phyloP scores from a whole-genome alignment of 345 rosid species.

The Excoecaria agallocha region DNA sequence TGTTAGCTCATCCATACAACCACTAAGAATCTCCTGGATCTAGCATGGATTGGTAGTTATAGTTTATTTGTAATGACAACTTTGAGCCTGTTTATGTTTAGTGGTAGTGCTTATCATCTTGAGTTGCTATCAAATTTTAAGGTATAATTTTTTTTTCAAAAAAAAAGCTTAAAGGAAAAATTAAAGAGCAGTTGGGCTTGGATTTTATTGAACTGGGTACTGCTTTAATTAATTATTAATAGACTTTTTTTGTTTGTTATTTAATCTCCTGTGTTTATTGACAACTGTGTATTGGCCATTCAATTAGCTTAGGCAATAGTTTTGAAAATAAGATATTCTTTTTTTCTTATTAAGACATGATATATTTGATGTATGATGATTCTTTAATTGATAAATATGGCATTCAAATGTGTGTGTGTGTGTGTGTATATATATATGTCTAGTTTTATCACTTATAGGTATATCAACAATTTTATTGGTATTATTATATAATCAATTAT shows the following conservation, averaged over 20 bases:
- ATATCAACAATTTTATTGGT: background rate
- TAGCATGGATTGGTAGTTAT: slow-evolving; percentile 39
- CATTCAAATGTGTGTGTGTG: background rate
- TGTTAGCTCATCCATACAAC: slow-evolving; percentile 40
- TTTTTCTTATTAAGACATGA: background rate
- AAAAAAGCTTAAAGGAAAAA: background rate
- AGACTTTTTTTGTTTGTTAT: too few relatives aligned
- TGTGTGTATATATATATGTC: background rate
- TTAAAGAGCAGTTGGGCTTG: background rate
- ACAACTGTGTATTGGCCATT: background rate
- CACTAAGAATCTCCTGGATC: slow-evolving; percentile 39
- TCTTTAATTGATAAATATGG: background rate
- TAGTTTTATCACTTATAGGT: background rate
- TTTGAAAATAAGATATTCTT: background rate
- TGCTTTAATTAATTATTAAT: background rate
- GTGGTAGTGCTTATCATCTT: background rate
- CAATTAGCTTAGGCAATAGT: background rate
- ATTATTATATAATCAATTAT: background rate
- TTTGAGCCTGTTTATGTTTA: background rate
- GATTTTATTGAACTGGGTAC: background rate
- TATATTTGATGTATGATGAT: too few relatives aligned
- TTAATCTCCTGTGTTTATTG: background rate
- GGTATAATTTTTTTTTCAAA: too few relatives aligned
- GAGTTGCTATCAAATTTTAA: too few relatives aligned
- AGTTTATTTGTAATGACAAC: slow-evolving; percentile 2